phyloP scores from a whole-genome alignment of 2,329 filamentous ascomycete genomes.

The Epichloe sibirici region DNA sequence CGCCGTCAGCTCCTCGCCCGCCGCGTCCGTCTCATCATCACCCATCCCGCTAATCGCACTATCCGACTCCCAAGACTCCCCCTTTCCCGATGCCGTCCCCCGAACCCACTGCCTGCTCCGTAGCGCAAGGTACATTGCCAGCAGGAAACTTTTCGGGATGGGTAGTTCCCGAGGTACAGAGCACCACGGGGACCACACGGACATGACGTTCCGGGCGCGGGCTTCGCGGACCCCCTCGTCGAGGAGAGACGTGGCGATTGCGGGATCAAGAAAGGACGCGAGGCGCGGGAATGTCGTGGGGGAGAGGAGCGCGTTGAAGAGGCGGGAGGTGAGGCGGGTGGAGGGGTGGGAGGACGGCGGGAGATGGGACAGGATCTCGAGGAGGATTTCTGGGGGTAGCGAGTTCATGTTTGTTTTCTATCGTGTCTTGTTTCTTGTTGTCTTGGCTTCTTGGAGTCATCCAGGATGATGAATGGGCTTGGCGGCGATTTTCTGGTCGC shows the following conservation, averaged over 20 bases:
- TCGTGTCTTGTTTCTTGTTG: too few species aligned
- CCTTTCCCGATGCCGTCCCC: not conserved
- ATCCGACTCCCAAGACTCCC: not conserved
- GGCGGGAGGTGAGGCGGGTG: slow-evolving; percentile 20
- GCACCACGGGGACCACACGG: slow-evolving; percentile 25
- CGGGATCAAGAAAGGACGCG: slow-evolving; percentile 18
- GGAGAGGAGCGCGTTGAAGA: slow-evolving; percentile 20
- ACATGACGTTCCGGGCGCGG: slow-evolving; percentile 10
- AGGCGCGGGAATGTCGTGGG: slow-evolving; percentile 16
- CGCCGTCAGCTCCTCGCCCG: slow-evolving; percentile 9
- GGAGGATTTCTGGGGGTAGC: slow-evolving; percentile 20
- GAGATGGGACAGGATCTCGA: slow-evolving; percentile 17
- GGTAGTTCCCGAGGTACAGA: slow-evolving; percentile 18
- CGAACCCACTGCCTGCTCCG: slow-evolving; percentile 13
- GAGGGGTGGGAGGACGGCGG: slow-evolving; percentile 11
- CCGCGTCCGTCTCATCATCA: slow-evolving; percentile 5
- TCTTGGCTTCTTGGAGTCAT: too few species aligned
- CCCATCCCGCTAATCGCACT: slow-evolving; percentile 6
- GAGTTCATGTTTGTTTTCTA: slow-evolving; percentile 14
- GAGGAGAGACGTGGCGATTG: slow-evolving; percentile 11
- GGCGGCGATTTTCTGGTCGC: not conserved
- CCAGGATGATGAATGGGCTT: too few species aligned
- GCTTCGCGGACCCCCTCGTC: slow-evolving; percentile 15
- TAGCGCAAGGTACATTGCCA: slow-evolving; percentile 18
- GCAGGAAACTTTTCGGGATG: slow-evolving; percentile 20